phyloP scores from a whole-genome alignment of 306 rosid genomes.

The Begonia peltatifolia region DNA sequence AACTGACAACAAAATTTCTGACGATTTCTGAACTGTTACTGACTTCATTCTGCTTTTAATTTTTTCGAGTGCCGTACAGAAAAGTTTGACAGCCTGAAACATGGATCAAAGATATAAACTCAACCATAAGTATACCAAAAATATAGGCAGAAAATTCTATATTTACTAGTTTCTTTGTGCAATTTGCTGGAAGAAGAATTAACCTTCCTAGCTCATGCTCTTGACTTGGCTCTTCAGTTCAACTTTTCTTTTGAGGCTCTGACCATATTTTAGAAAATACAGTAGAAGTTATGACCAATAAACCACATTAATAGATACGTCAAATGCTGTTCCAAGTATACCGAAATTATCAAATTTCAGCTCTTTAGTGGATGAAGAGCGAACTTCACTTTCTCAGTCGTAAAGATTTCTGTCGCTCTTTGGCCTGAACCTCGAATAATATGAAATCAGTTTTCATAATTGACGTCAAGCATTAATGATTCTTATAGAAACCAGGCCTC shows the following conservation, averaged over 20 bases:
- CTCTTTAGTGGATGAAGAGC: slow-evolving; percentile 32
- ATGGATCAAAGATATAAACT: slow-evolving; percentile 11
- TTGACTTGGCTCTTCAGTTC: slow-evolving; percentile 36
- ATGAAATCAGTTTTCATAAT: slow-evolving; percentile 1
- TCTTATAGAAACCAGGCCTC: slow-evolving; percentile 9
- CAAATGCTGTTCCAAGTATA: slow-evolving; percentile 6
- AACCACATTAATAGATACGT: neutral
- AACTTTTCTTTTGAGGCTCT: slow-evolving; percentile 43
- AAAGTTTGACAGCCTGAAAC: slow-evolving; percentile 59
- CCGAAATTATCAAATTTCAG: slow-evolving; percentile 24
- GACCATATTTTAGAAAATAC: slow-evolving; percentile 13
- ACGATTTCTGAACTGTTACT: slow-evolving; percentile 42
- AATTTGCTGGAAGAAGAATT: slow-evolving; percentile 10
- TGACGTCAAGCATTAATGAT: slow-evolving; percentile 1
- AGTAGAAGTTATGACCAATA: slow-evolving; percentile 2
- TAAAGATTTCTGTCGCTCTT: slow-evolving; percentile 12
- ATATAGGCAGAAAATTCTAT: slow-evolving; percentile 1
- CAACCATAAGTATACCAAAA: slow-evolving; percentile 8
- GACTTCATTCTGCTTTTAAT: slow-evolving; percentile 57
- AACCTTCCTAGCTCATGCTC: slow-evolving; percentile 71
- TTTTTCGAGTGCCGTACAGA: slow-evolving; percentile 48
- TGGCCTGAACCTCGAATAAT: slow-evolving; percentile 28
- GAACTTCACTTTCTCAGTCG: slow-evolving; percentile 22
- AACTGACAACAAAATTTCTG: slow-evolving; percentile 61
- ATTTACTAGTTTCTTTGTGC: slow-evolving; percentile 3